These are phyloP conservation scores for Boletellus emodensis DNA, from an alignment of 768 basidiomycete genomes.

Conservation along the genomic window DNA sequence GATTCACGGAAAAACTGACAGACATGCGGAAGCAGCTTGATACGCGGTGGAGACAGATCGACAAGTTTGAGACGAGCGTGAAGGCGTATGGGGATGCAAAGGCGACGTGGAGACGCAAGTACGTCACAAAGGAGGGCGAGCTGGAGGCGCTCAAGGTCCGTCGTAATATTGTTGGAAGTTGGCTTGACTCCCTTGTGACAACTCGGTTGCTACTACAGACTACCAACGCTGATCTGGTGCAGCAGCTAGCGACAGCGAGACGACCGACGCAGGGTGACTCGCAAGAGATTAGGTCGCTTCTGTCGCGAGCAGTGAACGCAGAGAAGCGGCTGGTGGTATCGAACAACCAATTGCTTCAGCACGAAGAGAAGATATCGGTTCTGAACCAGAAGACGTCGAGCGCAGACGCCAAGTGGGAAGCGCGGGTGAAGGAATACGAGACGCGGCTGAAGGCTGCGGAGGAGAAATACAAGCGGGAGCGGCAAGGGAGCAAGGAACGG, in stretches of 20 bases:
- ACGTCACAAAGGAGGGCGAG: slow-evolving; percentile 83
- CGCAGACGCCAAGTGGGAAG: slow-evolving; percentile 91
- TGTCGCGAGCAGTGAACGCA: slow-evolving; percentile 73
- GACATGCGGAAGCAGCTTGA: slow-evolving; percentile 88
- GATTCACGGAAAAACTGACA: slow-evolving; percentile 66
- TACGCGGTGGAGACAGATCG: slow-evolving; percentile 84
- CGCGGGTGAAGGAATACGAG: slow-evolving; percentile 92
- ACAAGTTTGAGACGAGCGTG: slow-evolving; percentile 84
- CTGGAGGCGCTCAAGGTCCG: slow-evolving; percentile 78
- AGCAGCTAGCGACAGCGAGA: slow-evolving; percentile 61
- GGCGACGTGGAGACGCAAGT: slow-evolving; percentile 77
- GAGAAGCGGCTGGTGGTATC: slow-evolving; percentile 85
- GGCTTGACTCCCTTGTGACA: too few relatives aligned
- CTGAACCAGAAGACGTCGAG: slow-evolving; percentile 67
- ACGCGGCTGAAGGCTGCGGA: slow-evolving; percentile 73
- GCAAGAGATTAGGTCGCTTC: slow-evolving; percentile 66
- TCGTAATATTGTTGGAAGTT: background rate
- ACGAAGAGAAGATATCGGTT: slow-evolving; percentile 79
- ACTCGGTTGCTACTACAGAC: slow-evolving; percentile 38
- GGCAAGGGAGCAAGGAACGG: slow-evolving; percentile 91
- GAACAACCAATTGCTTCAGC: slow-evolving; percentile 76
- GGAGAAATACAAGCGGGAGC: slow-evolving; percentile 89
- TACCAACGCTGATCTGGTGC: slow-evolving; percentile 68
- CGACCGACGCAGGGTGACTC: slow-evolving; percentile 57
- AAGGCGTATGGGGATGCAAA: slow-evolving; percentile 82